A percentile compares a stretch with the other conserved stretches of the same genome.
These are phyloP conservation scores for Acanthamoeba royreba DNA, from an alignment of 208 protist species.

Conservation along the genomic window DNA sequence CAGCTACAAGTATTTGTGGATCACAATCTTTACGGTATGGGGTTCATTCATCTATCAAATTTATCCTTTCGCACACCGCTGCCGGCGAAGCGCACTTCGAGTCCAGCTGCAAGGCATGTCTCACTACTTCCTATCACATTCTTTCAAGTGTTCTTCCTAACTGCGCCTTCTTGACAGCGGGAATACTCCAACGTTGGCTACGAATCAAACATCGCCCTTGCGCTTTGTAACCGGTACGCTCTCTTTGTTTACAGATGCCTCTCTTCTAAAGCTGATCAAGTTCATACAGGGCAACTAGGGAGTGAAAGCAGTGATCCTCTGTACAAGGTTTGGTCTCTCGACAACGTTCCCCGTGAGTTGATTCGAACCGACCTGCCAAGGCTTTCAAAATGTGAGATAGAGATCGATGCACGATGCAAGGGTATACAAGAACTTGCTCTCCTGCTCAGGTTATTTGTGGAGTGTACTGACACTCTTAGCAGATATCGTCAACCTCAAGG, in stretches of 20 bases:
- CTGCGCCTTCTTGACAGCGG: no score
- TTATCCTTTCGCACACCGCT: slow-evolving; percentile 62
- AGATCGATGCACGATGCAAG: slow-evolving; percentile 12
- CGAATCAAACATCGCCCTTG: no score
- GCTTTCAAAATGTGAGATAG: background rate
- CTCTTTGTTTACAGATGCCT: no score
- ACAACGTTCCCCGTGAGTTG: background rate
- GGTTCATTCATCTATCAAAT: slow-evolving; percentile 53
- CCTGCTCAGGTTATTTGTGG: no score
- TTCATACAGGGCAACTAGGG: no score
- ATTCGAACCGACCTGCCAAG: background rate
- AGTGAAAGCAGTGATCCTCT: no score
- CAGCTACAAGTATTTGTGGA: slow-evolving; percentile 82
- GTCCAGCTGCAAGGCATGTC: background rate
- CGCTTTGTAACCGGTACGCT: no score
- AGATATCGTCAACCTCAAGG: slow-evolving; percentile 18
- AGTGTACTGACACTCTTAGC: background rate
- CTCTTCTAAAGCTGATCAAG: no score
- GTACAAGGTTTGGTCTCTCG: background rate
- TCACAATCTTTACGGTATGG: slow-evolving; percentile 82
- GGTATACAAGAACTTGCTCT: background rate
- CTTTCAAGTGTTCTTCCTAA: no score
- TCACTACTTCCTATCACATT: no score
- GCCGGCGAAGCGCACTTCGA: background rate
- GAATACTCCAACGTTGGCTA: no score